Evolutionary conservation across 2,329 filamentous ascomycete species (phyloP).

Genomic region (Capronia epimyces): DNA sequence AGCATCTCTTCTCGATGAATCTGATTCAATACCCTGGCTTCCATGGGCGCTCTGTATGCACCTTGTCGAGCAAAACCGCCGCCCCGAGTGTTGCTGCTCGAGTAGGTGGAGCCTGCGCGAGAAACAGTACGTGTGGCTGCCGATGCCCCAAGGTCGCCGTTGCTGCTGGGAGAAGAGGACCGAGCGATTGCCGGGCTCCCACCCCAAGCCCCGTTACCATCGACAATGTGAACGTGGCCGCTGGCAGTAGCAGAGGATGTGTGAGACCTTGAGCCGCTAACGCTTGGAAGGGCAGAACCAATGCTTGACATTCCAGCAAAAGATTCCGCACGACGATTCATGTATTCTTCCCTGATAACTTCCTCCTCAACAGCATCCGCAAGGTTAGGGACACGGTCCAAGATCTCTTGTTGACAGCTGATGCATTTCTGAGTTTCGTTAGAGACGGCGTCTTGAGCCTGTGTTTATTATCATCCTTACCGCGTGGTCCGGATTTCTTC

Average conservation of each 20-base stretch:
- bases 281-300: constrained; percentile 12
- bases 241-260: constrained; percentile 1
- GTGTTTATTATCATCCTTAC: constrained; percentile 35
- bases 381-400: constrained; percentile 32
- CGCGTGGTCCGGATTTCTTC: constrained; percentile 42
- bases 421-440: constrained; percentile 38
- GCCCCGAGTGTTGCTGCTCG: neutral
- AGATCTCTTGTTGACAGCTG: constrained; percentile 35
- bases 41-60: constrained; percentile 10
- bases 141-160: neutral
- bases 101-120: constrained; percentile 2
- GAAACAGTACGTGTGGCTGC: neutral
- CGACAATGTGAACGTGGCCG: constrained; percentile 2
- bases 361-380: constrained; percentile 32
- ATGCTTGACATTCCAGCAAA: constrained; percentile 7
- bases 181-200: neutral
- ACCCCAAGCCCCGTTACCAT: constrained; percentile 11
- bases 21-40: constrained; percentile 8
- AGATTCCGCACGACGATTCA: neutral
- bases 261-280: constrained; percentile 1
- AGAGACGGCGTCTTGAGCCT: neutral
- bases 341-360: constrained; percentile 25
- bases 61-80: constrained; percentile 5
- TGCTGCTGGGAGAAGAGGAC: constrained; percentile 5
- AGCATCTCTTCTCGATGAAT: constrained; percentile 14